Conservation (phyloP, 2,329 filamentous ascomycete species). For the Hypoxylon sp. region DNA sequence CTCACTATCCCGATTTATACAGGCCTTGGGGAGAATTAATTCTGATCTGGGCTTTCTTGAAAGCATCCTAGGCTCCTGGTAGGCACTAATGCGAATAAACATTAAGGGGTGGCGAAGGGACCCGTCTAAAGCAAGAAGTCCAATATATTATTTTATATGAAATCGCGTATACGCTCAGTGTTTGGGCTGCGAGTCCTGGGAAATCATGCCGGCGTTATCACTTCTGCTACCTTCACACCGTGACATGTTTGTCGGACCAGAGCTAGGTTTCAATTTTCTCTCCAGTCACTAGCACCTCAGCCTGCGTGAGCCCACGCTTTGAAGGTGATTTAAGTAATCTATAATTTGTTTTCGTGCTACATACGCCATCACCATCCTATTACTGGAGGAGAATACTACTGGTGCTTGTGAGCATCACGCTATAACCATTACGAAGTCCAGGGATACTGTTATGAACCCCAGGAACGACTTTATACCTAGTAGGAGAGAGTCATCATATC, state of each 20-base stretch:
- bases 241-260: background rate
- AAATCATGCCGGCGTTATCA: background rate
- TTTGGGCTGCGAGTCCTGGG: background rate
- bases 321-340: too few species aligned
- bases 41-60: background rate
- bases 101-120: background rate
- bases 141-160: background rate
- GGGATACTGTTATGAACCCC: background rate
- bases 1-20: background rate
- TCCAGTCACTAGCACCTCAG: background rate
- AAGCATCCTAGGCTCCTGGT: background rate
- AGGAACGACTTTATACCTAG: background rate
- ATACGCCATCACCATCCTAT: background rate
- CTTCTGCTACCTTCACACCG: background rate
- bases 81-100: background rate
- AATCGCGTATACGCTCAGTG: background rate
- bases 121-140: background rate
- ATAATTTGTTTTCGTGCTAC: background rate
- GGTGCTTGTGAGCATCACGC: background rate
- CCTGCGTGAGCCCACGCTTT: background rate
- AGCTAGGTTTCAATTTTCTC: background rate
- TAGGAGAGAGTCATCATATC: background rate
- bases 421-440: background rate
- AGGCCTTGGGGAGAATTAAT: background rate
- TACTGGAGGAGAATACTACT: background rate